Percentiles rank a stretch among this genome's conserved stretches.
Evolutionary conservation across 2,329 filamentous ascomycete species (phyloP).

Genomic region (Penicillium sp.): DNA sequence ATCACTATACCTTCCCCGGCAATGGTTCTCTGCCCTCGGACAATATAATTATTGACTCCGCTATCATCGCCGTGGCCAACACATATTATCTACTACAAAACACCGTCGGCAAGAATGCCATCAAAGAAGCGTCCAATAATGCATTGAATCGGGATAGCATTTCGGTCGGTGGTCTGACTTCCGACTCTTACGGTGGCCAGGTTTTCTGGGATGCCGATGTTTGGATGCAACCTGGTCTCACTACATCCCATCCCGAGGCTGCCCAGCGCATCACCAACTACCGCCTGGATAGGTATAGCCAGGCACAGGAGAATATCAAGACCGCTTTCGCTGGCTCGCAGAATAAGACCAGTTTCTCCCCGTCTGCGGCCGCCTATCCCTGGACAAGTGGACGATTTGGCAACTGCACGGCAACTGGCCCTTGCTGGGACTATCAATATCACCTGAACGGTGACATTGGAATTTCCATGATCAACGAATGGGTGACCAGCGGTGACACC

Average conservation of each 20-base stretch:
- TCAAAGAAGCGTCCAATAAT: slow-evolving; percentile 54
- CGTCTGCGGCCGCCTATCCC: slow-evolving; percentile 65
- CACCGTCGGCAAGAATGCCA: slow-evolving; percentile 58
- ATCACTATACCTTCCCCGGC: slow-evolving; percentile 62
- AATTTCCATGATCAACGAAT: slow-evolving; percentile 65
- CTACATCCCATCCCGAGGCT: slow-evolving; percentile 65
- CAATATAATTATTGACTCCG: slow-evolving; percentile 58
- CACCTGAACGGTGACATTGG: slow-evolving; percentile 73
- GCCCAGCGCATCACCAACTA: slow-evolving; percentile 69
- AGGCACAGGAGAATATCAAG: slow-evolving; percentile 64
- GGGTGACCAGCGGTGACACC: slow-evolving; percentile 63
- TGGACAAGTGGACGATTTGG: slow-evolving; percentile 71
- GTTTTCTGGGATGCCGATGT: slow-evolving; percentile 71
- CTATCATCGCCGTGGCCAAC: slow-evolving; percentile 53
- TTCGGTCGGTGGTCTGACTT: slow-evolving; percentile 68
- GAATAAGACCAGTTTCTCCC: slow-evolving; percentile 61
- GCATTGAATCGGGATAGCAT: slow-evolving; percentile 66
- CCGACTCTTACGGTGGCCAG: slow-evolving; percentile 68
- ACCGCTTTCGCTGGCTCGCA: slow-evolving; percentile 62
- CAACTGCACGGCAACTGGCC: slow-evolving; percentile 68
- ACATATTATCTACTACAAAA: slow-evolving; percentile 55
- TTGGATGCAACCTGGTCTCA: slow-evolving; percentile 71
- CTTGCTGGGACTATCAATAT: slow-evolving; percentile 74
- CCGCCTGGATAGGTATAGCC: slow-evolving; percentile 60
- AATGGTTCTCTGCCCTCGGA: slow-evolving; percentile 64